These are phyloP conservation scores for Candida saitoana DNA, from an alignment of 805 yeast species.

Conservation along the genomic window DNA sequence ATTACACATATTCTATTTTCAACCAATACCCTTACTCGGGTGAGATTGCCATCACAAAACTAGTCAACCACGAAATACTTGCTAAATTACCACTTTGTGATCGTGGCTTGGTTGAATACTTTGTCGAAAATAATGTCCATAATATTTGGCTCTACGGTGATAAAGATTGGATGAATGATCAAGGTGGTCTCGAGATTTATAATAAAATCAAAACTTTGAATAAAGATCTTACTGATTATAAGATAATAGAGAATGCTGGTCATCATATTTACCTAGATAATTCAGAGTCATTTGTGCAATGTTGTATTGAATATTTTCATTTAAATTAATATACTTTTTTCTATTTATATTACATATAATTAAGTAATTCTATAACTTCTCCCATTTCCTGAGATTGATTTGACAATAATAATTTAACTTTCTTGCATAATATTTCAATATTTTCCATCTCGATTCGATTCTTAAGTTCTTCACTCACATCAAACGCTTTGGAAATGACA, in stretches of 20 bases:
- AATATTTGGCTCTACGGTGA: constrained; percentile 39
- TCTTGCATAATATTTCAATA: constrained; percentile 5
- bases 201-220: constrained; percentile 18
- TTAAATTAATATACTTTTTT: not conserved
- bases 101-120: constrained; percentile 31
- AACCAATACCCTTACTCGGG: constrained; percentile 43
- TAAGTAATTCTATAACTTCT: constrained; percentile 33
- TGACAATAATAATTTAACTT: not conserved
- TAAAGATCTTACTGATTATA: constrained; percentile 16
- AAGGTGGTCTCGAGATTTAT: constrained; percentile 33
- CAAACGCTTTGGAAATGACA: constrained; percentile 44
- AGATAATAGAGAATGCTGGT: constrained; percentile 32
- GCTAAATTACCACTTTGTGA: constrained; percentile 38
- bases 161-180: constrained; percentile 41
- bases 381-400: constrained; percentile 35
- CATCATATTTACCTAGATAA: constrained; percentile 43
- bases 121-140: constrained; percentile 19
- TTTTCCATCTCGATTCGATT: constrained; percentile 19
- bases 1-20: constrained; percentile 38
- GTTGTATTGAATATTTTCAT: constrained; percentile 20
- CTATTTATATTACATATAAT: not conserved
- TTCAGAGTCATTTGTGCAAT: constrained; percentile 27
- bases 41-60: constrained; percentile 39
- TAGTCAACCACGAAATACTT: constrained; percentile 37
- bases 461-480: constrained; percentile 31